phyloP scores from a whole-genome alignment of 768 basidiomycete genomes.

The Suillus variegatus region DNA sequence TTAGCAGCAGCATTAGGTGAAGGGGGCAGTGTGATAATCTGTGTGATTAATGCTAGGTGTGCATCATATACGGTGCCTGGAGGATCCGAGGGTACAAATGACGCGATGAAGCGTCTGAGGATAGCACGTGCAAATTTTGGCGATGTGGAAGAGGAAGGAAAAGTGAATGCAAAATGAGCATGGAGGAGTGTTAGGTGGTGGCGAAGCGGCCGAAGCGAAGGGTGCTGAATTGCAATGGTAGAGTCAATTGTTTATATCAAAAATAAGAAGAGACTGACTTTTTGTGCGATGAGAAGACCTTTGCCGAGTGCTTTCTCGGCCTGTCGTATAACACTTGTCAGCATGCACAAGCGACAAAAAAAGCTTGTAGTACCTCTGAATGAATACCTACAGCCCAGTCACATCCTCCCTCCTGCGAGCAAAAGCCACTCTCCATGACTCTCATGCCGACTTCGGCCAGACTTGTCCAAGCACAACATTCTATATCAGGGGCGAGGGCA shows the following conservation, averaged over 20 bases:
- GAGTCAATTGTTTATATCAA: conserved; percentile 10
- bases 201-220: conserved; percentile 61
- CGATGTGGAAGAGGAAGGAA: not conserved
- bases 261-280: conserved; percentile 31
- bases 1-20: conserved; percentile 3
- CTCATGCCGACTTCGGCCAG: conserved; percentile 67
- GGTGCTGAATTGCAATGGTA: conserved; percentile 45
- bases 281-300: conserved; percentile 1
- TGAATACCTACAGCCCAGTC: conserved; percentile 3
- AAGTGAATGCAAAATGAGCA: conserved; percentile 44
- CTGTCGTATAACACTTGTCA: not conserved
- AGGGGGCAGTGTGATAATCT: conserved; percentile 33
- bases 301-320: conserved; percentile 5
- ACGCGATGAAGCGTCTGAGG: conserved; percentile 14
- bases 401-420: not conserved
- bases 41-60: conserved; percentile 56
- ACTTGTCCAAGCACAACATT: conserved; percentile 72
- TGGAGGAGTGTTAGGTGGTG: conserved; percentile 63
- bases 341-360: conserved; percentile 10
- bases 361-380: not conserved
- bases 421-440: conserved; percentile 5
- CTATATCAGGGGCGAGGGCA: conserved; percentile 55
- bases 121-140: conserved; percentile 58
- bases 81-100: conserved; percentile 39
- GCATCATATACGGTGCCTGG: conserved; percentile 54